These are phyloP conservation scores for baker's yeast (Saccharomyces cerevisiae) DNA, from an alignment of 805 yeast species.

Conservation along the genomic window DNA sequence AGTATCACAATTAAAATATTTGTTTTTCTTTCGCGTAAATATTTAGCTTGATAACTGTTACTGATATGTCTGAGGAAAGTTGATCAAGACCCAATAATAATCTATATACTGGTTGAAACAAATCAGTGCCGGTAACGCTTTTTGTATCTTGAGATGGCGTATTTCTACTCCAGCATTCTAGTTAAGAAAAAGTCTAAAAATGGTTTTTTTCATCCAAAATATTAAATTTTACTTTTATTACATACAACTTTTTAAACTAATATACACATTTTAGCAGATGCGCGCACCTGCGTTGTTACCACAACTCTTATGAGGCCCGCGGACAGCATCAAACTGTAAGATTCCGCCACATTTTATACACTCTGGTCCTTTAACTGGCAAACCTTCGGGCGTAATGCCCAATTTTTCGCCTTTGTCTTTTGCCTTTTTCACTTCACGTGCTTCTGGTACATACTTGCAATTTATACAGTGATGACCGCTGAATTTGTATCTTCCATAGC, in stretches of 20 bases:
- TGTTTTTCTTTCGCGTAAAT: background rate
- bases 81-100: background rate
- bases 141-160: no score
- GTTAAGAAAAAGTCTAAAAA: no score
- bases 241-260: background rate
- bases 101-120: no score
- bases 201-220: background rate
- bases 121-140: no score
- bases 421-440: slow-evolving; percentile 15
- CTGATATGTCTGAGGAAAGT: background rate
- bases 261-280: background rate
- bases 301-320: slow-evolving; percentile 11
- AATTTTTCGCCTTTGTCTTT: slow-evolving; percentile 9
- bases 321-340: slow-evolving; percentile 10
- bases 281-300: background rate
- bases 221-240: background rate
- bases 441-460: slow-evolving; percentile 23
- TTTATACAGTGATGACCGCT: slow-evolving; percentile 19
- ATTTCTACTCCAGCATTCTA: no score
- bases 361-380: slow-evolving; percentile 10
- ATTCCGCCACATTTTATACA: slow-evolving; percentile 16
- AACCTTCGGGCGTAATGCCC: slow-evolving; percentile 12
- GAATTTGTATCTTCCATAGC: slow-evolving; percentile 20
- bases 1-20: background rate
- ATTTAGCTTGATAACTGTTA: background rate